These are phyloP conservation scores for Candolleomyces eurysporus DNA, from an alignment of 768 basidiomycete species.

Conservation along the genomic window DNA sequence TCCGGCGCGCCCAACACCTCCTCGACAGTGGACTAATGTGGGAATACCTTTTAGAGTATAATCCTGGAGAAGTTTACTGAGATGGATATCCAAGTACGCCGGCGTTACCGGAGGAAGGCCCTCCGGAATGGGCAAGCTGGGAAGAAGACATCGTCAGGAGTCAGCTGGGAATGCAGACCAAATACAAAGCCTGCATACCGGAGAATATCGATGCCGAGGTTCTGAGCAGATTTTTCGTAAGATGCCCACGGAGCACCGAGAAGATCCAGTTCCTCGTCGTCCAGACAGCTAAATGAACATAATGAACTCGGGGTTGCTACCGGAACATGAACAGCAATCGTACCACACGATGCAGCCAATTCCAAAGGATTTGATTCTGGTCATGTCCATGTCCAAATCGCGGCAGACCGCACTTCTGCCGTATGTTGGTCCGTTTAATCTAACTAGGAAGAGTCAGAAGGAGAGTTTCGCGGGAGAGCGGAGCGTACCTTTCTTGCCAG, in stretches of 20 bases:
- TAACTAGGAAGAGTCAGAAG: constrained; percentile 40
- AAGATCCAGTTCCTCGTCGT: constrained; percentile 78
- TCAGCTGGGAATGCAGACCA: constrained; percentile 22
- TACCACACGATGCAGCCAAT: constrained; percentile 85
- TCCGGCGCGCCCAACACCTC: constrained; percentile 92
- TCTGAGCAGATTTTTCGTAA: constrained; percentile 61
- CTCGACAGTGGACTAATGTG: constrained; percentile 87
- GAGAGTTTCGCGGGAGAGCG: not conserved
- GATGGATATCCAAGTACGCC: constrained; percentile 57
- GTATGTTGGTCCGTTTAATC: constrained; percentile 70
- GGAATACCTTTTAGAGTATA: constrained; percentile 75
- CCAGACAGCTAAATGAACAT: constrained; percentile 60
- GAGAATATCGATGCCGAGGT: constrained; percentile 74
- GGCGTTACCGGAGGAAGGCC: constrained; percentile 74
- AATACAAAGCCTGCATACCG: constrained; percentile 41
- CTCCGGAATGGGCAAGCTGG: constrained; percentile 80
- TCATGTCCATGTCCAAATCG: constrained; percentile 74
- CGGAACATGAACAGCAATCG: constrained; percentile 16
- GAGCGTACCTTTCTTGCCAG: constrained; percentile 84
- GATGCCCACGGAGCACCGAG: constrained; percentile 86
- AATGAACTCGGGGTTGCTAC: not conserved
- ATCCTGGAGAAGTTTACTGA: constrained; percentile 59
- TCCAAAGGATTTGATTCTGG: constrained; percentile 68
- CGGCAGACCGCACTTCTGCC: constrained; percentile 83
- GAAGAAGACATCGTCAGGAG: not conserved